Base-by-base conservation (phyloP, 176 grass and related monocot species). In the Metroxylon sagu region DNA sequence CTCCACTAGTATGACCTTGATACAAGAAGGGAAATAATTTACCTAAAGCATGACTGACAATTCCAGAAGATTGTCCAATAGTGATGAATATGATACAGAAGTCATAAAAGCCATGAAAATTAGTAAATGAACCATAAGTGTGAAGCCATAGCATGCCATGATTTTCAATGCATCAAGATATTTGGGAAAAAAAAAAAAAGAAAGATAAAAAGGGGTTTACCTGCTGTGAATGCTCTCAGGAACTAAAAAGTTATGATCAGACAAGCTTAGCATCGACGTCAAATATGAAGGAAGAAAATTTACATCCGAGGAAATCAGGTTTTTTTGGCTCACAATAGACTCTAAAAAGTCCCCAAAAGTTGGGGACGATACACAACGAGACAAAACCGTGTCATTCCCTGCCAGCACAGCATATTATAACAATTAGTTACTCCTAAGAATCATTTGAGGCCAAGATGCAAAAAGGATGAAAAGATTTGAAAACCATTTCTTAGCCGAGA, bases 281-380 rank as follows among this genome's bases (percentile, higher is more conserved):
- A 96, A 72, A 90, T 80, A 96, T 56, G 83, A 75, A 72, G 74
- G 68, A 62, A 90, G 78, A 87, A 87, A 96, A 61, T 23, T 77
- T 19, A 72, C 59, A 57, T 96, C 83, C 6, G 87, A 96, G 43
- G 74, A 78, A 35, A 96, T 90, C 83, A 90, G 83, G 52, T 71
- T 72, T 69, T 87, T 87, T 77, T 96, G 83, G 69, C 75, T 76
- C 35, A 82, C 69, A 52, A 96, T 65, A 26, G 81, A 83, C 27
- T 82, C 86, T 14, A 96, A 71, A 64, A 96, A 82, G 61, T 78
- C 23, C 64, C 86, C 64, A 63, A 87, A 96, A 29, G 77, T 80
- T 27, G 77, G 80, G 51, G 78, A 85, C 50, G 84, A 61, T 59
- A 96, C 59, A 60, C 69, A 83, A 48, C 73, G 63, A 48, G 77